Conservation (phyloP, 2,329 filamentous ascomycete species). For the Sphaerostilbella broomeana region DNA sequence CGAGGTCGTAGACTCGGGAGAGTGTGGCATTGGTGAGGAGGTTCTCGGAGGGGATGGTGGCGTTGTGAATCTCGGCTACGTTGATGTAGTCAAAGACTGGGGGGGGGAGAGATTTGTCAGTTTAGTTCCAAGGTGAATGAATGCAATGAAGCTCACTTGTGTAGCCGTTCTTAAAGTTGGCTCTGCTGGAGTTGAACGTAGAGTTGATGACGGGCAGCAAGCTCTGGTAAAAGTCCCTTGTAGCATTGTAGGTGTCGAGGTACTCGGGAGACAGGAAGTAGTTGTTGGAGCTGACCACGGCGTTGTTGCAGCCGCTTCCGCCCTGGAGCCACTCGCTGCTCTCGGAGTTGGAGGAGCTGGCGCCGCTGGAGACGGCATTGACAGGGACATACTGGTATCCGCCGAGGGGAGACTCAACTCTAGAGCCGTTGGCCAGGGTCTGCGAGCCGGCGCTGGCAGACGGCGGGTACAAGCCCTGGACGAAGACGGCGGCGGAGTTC, state of each 20-base stretch:
- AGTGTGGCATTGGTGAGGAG: constrained; percentile 56
- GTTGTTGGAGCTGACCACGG: constrained; percentile 47
- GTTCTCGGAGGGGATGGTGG: constrained; percentile 48
- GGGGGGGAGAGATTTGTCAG: not conserved
- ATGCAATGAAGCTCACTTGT: constrained; percentile 50
- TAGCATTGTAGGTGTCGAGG: constrained; percentile 36
- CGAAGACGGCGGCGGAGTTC: constrained; percentile 70
- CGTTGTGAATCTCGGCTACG: constrained; percentile 54
- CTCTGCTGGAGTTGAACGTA: constrained; percentile 39
- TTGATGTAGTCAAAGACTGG: constrained; percentile 55
- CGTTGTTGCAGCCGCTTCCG: constrained; percentile 48
- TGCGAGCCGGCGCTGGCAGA: constrained; percentile 46
- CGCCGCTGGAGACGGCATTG: constrained; percentile 48
- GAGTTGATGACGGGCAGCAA: constrained; percentile 49
- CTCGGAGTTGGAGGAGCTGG: constrained; percentile 50
- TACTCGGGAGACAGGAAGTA: constrained; percentile 47
- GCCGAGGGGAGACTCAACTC: constrained; percentile 59
- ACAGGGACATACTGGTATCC: constrained; percentile 84
- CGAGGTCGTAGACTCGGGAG: constrained; percentile 61
- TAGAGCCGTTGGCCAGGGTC: constrained; percentile 64
- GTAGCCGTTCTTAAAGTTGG: constrained; percentile 55
- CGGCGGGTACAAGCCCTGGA: constrained; percentile 83
- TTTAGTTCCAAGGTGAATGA: not conserved
- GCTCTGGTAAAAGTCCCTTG: constrained; percentile 52
- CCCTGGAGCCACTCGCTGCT: constrained; percentile 54